Base-by-base conservation (phyloP, 768 basidiomycete species). In the Roridomyces roridus region DNA sequence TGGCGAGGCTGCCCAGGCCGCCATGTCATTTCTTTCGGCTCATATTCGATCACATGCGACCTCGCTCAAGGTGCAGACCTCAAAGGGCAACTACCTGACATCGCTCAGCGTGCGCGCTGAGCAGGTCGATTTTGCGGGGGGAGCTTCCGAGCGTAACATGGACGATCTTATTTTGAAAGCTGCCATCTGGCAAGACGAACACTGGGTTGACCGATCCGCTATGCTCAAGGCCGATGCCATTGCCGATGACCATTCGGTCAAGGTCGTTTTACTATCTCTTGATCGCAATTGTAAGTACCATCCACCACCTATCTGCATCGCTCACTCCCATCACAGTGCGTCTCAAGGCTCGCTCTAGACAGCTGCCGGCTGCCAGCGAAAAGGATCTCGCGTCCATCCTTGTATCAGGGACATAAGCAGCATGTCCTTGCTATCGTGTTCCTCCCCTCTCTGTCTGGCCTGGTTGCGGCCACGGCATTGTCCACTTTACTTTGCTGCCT, bases 101-200 rank as follows among this genome's bases (percentile, higher is more conserved):
- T 89, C 89, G 35, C 81, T 99, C 17, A 87, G 72, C 66, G 85
- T 98, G 18, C 87, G 94, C 21, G 87, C 86, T 0, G 96, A 98
- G 70, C 84, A 89, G 59, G 82, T 95, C 56, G 89, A 93, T 59
- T 91, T 94, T 67, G 67, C 80, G 21, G 73, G 75, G 26, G 74
- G 74, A 61, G 65, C 58, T 63, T 77, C 68, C 65, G 89, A 90
- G 42, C 82, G 89, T 35, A 93, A 83, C 57, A 95, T 97, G 92
- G 97, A 98, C 67, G 96, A 98, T 66, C 79, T 96, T 49, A 97
- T 99, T 55, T 81, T 98, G 40, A 89, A 91, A 66, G 91, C 94
- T 31, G 95, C 93, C 17, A 82, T 91, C 46, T 98, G 94, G 92
- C 96, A 98, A 67, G 83, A 90, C 50, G 90, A 94, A 29, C 94